Base-by-base conservation (phyloP, 2,329 filamentous ascomycete genomes). In the Phoma sp. region DNA sequence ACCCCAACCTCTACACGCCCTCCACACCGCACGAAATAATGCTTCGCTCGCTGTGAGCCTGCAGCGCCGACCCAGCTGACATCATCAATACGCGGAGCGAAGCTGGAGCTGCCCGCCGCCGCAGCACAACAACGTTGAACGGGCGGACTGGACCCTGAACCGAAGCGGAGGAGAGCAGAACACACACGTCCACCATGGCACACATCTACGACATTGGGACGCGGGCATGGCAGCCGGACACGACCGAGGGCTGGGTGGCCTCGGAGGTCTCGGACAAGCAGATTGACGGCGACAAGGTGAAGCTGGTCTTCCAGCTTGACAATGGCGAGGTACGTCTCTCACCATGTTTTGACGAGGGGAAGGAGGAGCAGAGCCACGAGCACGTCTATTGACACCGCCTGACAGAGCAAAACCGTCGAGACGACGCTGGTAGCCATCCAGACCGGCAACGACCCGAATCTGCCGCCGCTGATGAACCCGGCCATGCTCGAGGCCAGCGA, bases 401-500 rank as follows among this genome's bases (percentile, higher is more conserved):
- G n/a, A 33, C 39, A 96, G 92, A 87, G 84, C 72, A 95, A 91
- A 81, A 86, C 84, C 10, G 78, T 97, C 72, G 86, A 92, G 76
- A 89, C 95, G 62, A 89, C 91, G 14, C 77, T 87, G 59, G 86
- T 88, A 66, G 91, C 87, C 66, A 81, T 99, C 62, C 85, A 90
- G 75, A 87, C 88, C 70, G 88, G 88, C 74, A 90, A 87, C 71
- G 88, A 93, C 77, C 80, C 88, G 47, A 87, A 87, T 52, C 82
- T 99, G 60, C 95, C 95, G 40, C 95, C 95, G 43, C 78, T 99
- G 68, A 98, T 98, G 92, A 99, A 99, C 77, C 95, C 95, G 64
- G 86, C 93, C 46, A 96, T 98, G 87, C 89, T 99, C 65, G 95
- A 99, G 84, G 95, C 95, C 66, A 97, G 93, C 80, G 95, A 99